Conservation (phyloP, 2,329 filamentous ascomycete species). For the Nemania sp. region DNA sequence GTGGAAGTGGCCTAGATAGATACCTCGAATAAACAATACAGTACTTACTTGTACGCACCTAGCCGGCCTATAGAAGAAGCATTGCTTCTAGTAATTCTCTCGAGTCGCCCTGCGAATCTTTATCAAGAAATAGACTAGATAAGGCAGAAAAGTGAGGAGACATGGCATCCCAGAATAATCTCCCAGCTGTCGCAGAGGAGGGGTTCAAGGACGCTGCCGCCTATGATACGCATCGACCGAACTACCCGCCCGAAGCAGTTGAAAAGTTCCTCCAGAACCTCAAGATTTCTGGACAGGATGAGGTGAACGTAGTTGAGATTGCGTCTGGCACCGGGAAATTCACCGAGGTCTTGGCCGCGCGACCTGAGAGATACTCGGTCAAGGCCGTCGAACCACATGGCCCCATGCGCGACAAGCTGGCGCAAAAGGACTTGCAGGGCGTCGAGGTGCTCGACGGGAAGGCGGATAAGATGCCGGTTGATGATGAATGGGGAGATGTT, state of each 20-base stretch:
- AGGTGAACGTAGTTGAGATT: slow-evolving; percentile 70
- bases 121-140: neutral
- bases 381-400: slow-evolving; percentile 73
- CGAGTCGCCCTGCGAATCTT: neutral
- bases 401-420: slow-evolving; percentile 73
- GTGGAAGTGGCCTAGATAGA: neutral
- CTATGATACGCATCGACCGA: slow-evolving; percentile 77
- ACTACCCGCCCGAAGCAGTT: slow-evolving; percentile 71
- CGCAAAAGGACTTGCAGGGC: slow-evolving; percentile 65
- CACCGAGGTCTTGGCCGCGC: slow-evolving; percentile 69
- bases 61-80: neutral
- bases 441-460: slow-evolving; percentile 69
- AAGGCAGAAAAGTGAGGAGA: slow-evolving; percentile 4
- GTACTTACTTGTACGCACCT: neutral
- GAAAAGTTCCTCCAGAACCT: slow-evolving; percentile 67
- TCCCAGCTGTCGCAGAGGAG: slow-evolving; percentile 59
- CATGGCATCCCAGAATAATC: slow-evolving; percentile 41
- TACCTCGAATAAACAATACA: too few species aligned
- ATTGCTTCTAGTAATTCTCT: neutral
- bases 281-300: slow-evolving; percentile 59
- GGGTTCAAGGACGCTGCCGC: slow-evolving; percentile 73
- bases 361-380: slow-evolving; percentile 70
- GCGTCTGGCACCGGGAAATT: slow-evolving; percentile 79
- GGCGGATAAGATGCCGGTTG: slow-evolving; percentile 67
- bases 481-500: slow-evolving; percentile 71